Conservation (phyloP, 768 basidiomycete species). For the Chlorophyllum brunneum region DNA sequence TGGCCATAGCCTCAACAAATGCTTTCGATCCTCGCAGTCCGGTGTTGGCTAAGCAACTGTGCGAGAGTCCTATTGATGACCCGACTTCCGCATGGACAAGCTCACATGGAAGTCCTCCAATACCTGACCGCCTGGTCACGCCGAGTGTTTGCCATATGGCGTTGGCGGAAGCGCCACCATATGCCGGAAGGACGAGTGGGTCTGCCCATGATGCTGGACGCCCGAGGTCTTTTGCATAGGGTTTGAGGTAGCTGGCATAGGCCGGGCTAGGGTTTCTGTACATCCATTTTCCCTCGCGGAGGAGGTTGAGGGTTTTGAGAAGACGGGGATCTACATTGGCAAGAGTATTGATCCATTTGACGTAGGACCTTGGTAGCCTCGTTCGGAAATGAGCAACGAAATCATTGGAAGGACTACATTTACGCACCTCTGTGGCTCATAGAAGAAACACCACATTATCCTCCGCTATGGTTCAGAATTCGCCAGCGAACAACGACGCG, state of each 20-base stretch:
- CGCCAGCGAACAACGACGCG: conserved; percentile 6
- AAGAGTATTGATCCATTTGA: conserved; percentile 73
- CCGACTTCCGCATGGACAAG: conserved; percentile 62
- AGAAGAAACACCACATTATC: conserved; percentile 90
- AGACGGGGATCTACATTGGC: conserved; percentile 66
- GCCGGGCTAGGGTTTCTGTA: conserved; percentile 43
- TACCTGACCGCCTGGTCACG: conserved; percentile 43
- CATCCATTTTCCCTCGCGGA: conserved; percentile 56
- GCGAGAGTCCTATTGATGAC: conserved; percentile 39
- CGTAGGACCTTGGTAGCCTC: conserved; percentile 62
- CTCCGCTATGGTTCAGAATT: conserved; percentile 31
- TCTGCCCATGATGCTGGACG: conserved; percentile 62
- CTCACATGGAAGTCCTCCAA: conserved; percentile 77
- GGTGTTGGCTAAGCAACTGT: conserved; percentile 60
- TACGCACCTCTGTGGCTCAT: conserved; percentile 62
- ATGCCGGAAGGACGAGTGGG: conserved; percentile 53
- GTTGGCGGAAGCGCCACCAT: conserved; percentile 52
- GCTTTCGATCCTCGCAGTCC: conserved; percentile 48
- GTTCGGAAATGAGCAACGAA: background rate
- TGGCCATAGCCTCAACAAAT: conserved; percentile 57
- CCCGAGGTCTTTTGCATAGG: conserved; percentile 53
- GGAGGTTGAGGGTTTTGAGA: conserved; percentile 45
- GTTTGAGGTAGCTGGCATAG: conserved; percentile 37
- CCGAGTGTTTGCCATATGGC: conserved; percentile 53
- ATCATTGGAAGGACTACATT: background rate